These are phyloP conservation scores for Ilex paraguariensis DNA, from an alignment of 305 asterid species.

Conservation along the genomic window DNA sequence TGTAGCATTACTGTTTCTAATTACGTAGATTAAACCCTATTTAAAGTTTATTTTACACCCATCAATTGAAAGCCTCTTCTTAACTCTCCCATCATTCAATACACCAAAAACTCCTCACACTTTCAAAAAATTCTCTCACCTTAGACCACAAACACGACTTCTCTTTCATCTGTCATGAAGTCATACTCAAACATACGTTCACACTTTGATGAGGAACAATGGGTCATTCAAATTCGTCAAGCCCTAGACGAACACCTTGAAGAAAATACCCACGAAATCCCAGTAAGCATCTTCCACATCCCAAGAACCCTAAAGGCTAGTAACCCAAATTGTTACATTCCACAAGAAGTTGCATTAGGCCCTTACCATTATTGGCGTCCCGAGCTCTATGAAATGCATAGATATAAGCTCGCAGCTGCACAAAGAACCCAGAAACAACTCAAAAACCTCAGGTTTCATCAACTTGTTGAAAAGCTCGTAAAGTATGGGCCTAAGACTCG, in stretches of 20 bases:
- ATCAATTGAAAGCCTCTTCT: too few relatives aligned
- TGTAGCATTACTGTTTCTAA: too few relatives aligned
- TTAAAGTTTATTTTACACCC: not conserved
- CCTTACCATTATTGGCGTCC: slow-evolving; percentile 9
- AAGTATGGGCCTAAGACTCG: slow-evolving; percentile 28
- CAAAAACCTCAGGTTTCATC: slow-evolving; percentile 22
- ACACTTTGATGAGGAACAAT: slow-evolving; percentile 1
- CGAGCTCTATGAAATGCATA: slow-evolving; percentile 12
- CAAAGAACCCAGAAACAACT: slow-evolving; percentile 4
- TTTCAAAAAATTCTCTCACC: not conserved
- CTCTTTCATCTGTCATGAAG: not conserved
- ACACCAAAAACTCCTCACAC: not conserved
- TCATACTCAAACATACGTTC: not conserved
- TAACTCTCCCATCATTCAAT: not conserved
- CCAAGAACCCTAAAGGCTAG: slow-evolving; percentile 3
- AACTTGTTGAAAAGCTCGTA: slow-evolving; percentile 23
- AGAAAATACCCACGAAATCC: not conserved
- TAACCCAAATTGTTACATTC: slow-evolving; percentile 6
- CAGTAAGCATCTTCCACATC: slow-evolving; percentile 8
- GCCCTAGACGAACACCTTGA: slow-evolving; percentile 2
- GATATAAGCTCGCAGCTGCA: slow-evolving; percentile 9
- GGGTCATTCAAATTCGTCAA: slow-evolving; percentile 7
- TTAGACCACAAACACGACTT: not conserved
- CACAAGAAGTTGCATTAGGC: slow-evolving; percentile 9
- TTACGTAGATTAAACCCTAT: not conserved